Percentiles rank a stretch among this genome's conserved stretches.
Conservation (phyloP, 73 alveolate species). For the Tetrahymena thermophila region DNA sequence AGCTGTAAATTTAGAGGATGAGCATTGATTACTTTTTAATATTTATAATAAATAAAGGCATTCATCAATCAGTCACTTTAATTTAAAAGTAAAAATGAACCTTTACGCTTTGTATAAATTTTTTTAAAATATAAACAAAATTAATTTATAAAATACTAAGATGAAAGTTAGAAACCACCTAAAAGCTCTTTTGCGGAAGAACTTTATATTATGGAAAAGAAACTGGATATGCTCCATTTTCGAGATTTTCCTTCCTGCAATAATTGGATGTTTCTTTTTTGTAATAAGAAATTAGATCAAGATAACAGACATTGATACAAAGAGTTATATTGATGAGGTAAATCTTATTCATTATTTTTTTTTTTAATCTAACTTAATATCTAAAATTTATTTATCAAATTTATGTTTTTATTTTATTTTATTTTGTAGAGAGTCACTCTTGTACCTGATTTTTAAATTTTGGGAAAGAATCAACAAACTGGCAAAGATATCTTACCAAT, state of each 20-base stretch:
- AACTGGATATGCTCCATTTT: conserved; percentile 61
- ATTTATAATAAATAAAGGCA: too few relatives aligned
- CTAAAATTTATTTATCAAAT: background rate
- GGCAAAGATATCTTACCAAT: conserved; percentile 1
- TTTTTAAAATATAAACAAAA: background rate
- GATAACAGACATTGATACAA: conserved; percentile 4
- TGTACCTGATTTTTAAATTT: background rate
- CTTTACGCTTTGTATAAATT: background rate
- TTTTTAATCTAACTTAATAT: background rate
- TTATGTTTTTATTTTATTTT: background rate
- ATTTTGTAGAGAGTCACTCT: background rate
- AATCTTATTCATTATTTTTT: background rate
- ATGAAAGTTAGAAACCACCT: conserved; percentile 38
- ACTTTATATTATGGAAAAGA: conserved; percentile 84
- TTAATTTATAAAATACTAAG: background rate
- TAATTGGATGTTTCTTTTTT: background rate
- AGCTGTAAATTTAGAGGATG: background rate
- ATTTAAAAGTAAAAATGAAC: background rate
- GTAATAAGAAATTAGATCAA: background rate
- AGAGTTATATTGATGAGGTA: conserved; percentile 13
- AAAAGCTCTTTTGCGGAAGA: conserved; percentile 75
- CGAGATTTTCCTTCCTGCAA: conserved; percentile 73
- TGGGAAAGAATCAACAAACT: background rate
- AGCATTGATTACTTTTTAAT: too few relatives aligned
- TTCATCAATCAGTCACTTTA: too few relatives aligned